Evolutionary conservation across 257 asterid species (phyloP).

Genomic region (Ehretia macrophylla): DNA sequence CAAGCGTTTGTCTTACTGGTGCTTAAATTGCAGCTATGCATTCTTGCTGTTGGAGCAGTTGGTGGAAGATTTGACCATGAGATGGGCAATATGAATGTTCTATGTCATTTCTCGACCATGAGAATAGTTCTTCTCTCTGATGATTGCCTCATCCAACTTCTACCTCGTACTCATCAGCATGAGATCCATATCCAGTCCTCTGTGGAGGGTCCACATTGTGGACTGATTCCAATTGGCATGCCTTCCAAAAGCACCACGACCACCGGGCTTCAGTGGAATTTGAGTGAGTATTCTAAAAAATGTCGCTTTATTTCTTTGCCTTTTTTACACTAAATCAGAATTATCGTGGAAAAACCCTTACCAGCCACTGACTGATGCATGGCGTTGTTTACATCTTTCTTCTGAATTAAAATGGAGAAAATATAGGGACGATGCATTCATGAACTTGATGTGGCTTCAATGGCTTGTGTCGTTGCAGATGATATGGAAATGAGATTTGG

Average conservation of each 20-base stretch:
- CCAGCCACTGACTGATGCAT: background rate
- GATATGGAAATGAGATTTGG: conserved; percentile 80
- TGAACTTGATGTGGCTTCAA: background rate
- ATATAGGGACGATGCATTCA: too few species aligned
- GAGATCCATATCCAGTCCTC: conserved; percentile 54
- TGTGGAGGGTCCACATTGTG: conserved; percentile 89
- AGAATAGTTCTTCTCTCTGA: conserved; percentile 73
- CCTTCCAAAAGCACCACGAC: conserved; percentile 64
- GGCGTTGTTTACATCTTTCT: background rate
- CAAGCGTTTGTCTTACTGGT: background rate
- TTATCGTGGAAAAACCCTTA: background rate
- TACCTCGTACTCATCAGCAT: conserved; percentile 61
- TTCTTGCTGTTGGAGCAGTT: conserved; percentile 89
- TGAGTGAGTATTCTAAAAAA: conserved; percentile 43
- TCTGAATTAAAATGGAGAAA: background rate
- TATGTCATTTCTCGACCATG: conserved; percentile 56
- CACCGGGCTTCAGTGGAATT: conserved; percentile 89
- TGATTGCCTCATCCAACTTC: conserved; percentile 87
- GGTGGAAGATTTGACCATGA: conserved; percentile 99
- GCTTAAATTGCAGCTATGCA: conserved; percentile 44
- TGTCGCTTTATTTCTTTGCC: background rate
- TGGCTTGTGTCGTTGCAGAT: conserved; percentile 30
- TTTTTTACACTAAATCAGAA: too few species aligned
- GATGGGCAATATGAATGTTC: conserved; percentile 76
- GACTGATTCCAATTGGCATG: conserved; percentile 70